These are phyloP conservation scores for Lablab purpureus DNA, from an alignment of 306 rosid species.

Conservation along the genomic window DNA sequence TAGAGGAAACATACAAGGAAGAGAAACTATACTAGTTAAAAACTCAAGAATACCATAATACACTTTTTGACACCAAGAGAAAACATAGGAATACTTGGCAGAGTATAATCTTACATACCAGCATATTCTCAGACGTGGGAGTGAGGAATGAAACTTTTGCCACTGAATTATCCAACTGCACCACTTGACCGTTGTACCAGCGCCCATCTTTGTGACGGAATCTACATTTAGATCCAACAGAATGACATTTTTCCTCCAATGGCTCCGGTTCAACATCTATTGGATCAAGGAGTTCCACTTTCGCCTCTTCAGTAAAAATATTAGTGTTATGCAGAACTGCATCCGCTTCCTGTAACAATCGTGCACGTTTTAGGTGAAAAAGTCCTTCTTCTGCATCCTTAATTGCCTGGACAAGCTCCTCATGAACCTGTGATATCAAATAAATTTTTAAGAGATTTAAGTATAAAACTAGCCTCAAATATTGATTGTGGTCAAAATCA, in stretches of 20 bases:
- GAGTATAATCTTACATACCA: slow-evolving; percentile 60
- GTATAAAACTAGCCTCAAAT: slow-evolving; percentile 15
- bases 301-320: slow-evolving; percentile 56
- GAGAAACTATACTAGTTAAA: slow-evolving; percentile 9
- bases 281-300: slow-evolving; percentile 64
- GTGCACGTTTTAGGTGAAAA: slow-evolving; percentile 78
- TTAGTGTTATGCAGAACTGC: slow-evolving; percentile 50
- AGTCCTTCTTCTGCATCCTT: slow-evolving; percentile 95
- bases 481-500: slow-evolving; percentile 1
- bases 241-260: slow-evolving; percentile 56
- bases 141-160: slow-evolving; percentile 87
- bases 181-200: slow-evolving; percentile 84
- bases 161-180: slow-evolving; percentile 62
- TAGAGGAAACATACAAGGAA: neutral
- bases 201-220: slow-evolving; percentile 90
- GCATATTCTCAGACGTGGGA: slow-evolving; percentile 87
- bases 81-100: slow-evolving; percentile 30
- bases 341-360: slow-evolving; percentile 84
- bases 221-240: slow-evolving; percentile 89
- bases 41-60: neutral
- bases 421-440: slow-evolving; percentile 65
- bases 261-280: slow-evolving; percentile 66
- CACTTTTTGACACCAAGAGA: slow-evolving; percentile 19
- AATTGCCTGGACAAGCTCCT: slow-evolving; percentile 84
- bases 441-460: slow-evolving; percentile 15